These are phyloP conservation scores for Monosporascus sp. DNA, from an alignment of 2,329 filamentous ascomycete genomes.

Conservation along the genomic window DNA sequence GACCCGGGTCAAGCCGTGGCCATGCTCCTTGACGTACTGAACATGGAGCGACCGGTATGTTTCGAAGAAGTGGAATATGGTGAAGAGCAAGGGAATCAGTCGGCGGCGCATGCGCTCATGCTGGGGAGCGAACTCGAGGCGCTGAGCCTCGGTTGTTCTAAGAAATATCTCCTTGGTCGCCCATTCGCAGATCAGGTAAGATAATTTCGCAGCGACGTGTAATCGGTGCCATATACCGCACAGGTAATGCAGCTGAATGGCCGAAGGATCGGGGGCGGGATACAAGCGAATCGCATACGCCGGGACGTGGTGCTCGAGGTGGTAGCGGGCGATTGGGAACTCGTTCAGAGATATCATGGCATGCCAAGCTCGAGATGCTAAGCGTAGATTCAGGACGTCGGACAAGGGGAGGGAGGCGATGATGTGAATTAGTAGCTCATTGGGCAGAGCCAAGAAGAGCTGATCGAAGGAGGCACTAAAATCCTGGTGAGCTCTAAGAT, in stretches of 20 bases:
- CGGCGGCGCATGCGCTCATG: slow-evolving; percentile 59
- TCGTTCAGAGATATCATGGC: slow-evolving; percentile 56
- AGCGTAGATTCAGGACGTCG: slow-evolving; percentile 54
- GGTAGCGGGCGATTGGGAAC: slow-evolving; percentile 55
- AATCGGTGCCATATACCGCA: slow-evolving; percentile 62
- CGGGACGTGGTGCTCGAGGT: slow-evolving; percentile 55
- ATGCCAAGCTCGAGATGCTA: slow-evolving; percentile 56
- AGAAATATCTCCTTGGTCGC: slow-evolving; percentile 62
- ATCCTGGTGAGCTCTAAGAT: slow-evolving; percentile 1
- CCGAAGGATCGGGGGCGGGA: slow-evolving; percentile 41
- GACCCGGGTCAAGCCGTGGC: slow-evolving; percentile 44
- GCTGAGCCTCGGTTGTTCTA: slow-evolving; percentile 49
- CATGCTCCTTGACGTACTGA: slow-evolving; percentile 49
- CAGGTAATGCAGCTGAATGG: slow-evolving; percentile 54
- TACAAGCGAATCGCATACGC: slow-evolving; percentile 57
- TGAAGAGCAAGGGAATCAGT: slow-evolving; percentile 59
- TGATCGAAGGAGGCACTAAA: slow-evolving; percentile 45
- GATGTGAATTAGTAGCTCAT: slow-evolving; percentile 59
- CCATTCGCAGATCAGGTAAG: slow-evolving; percentile 58
- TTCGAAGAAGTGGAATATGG: slow-evolving; percentile 64
- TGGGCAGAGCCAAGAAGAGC: slow-evolving; percentile 54
- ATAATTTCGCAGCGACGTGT: slow-evolving; percentile 59
- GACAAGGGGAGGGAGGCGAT: slow-evolving; percentile 55
- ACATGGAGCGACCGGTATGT: slow-evolving; percentile 56
- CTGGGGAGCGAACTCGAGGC: slow-evolving; percentile 54